Conservation (phyloP, 2,329 filamentous ascomycete species). For the Helotiales sp. region DNA sequence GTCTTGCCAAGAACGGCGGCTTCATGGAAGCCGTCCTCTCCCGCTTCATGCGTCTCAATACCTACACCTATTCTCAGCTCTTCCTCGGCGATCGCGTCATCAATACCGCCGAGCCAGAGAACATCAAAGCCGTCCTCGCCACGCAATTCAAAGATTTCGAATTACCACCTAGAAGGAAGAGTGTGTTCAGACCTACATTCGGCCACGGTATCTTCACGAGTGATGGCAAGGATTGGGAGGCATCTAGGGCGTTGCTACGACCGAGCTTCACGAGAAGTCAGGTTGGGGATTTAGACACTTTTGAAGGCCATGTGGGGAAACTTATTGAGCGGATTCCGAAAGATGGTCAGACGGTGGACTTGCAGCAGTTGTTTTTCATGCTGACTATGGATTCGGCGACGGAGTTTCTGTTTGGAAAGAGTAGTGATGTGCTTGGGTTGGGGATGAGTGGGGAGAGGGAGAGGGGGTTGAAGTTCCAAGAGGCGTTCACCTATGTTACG, state of each 20-base stretch:
- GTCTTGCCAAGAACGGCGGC: conserved; percentile 45
- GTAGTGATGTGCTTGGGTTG: conserved; percentile 50
- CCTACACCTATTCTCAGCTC: conserved; percentile 22
- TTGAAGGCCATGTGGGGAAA: conserved; percentile 63
- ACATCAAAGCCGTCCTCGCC: conserved; percentile 61
- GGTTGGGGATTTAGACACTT: conserved; percentile 57
- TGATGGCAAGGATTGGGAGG: conserved; percentile 57
- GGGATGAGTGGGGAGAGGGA: conserved; percentile 20
- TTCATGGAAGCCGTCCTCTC: conserved; percentile 45
- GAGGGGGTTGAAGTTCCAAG: conserved; percentile 40
- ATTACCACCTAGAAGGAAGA: conserved; percentile 51
- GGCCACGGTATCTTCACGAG: conserved; percentile 62
- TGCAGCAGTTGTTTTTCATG: conserved; percentile 67
- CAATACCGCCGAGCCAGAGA: conserved; percentile 58
- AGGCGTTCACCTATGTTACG: conserved; percentile 45
- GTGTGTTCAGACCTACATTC: conserved; percentile 52
- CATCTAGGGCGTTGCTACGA: conserved; percentile 57
- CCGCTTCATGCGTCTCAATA: conserved; percentile 41
- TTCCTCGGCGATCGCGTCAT: conserved; percentile 45
- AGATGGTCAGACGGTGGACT: conserved; percentile 59
- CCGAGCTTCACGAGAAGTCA: conserved; percentile 58
- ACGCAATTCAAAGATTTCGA: conserved; percentile 61
- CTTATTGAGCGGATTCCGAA: conserved; percentile 63
- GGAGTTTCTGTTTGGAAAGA: conserved; percentile 69
- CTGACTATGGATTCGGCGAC: conserved; percentile 71